These are phyloP conservation scores for Populus trichocarpa DNA, from an alignment of 441 rosid species.

Conservation along the genomic window DNA sequence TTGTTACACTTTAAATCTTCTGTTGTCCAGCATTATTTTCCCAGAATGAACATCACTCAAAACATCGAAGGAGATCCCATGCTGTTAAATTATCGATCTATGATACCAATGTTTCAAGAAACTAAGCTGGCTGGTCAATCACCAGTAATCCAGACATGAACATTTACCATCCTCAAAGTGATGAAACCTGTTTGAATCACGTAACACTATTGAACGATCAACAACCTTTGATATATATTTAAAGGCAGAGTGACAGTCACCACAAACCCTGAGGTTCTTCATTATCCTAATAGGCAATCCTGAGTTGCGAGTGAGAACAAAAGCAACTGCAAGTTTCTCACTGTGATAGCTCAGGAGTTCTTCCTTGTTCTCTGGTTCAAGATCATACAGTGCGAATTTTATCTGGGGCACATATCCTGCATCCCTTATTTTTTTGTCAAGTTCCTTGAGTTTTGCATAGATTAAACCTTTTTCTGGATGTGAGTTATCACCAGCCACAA, in stretches of 20 bases:
- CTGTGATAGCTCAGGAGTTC: slow-evolving; percentile 76
- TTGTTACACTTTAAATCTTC: too few species aligned
- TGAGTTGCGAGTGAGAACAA: slow-evolving; percentile 57
- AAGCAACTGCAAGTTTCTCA: slow-evolving; percentile 83
- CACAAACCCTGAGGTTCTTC: slow-evolving; percentile 84
- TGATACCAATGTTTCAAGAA: neutral
- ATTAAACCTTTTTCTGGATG: slow-evolving; percentile 62
- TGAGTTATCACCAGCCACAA: slow-evolving; percentile 69
- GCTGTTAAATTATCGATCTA: neutral
- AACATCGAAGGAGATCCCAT: neutral
- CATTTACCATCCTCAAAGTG: slow-evolving; percentile 76
- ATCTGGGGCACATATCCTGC: slow-evolving; percentile 79
- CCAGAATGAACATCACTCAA: neutral
- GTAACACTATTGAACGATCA: slow-evolving; percentile 52
- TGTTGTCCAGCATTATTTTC: too few species aligned
- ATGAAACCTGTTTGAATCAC: slow-evolving; percentile 89
- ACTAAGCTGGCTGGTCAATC: slow-evolving; percentile 16
- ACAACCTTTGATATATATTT: slow-evolving; percentile 72
- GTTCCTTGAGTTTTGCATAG: slow-evolving; percentile 66
- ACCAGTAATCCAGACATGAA: slow-evolving; percentile 86
- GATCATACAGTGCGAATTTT: slow-evolving; percentile 65
- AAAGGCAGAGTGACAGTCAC: slow-evolving; percentile 79
- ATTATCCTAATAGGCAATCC: slow-evolving; percentile 72
- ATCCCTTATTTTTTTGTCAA: slow-evolving; percentile 60
- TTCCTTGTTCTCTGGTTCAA: slow-evolving; percentile 79